These are phyloP conservation scores for Aspergillus nanangensis DNA, from an alignment of 495 filamentous ascomycete species.

Conservation along the genomic window DNA sequence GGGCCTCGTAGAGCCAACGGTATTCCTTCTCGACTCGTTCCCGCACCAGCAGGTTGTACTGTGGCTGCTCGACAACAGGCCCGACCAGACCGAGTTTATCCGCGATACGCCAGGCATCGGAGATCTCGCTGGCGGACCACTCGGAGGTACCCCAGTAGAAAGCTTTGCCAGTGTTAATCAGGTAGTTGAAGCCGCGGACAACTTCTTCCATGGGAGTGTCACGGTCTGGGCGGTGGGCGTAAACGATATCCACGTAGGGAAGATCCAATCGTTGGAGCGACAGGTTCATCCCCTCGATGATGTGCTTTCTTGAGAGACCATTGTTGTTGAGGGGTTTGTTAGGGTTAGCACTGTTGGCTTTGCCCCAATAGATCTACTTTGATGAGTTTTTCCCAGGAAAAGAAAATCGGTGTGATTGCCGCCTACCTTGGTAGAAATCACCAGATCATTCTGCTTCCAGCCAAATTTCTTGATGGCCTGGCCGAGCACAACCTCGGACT, in stretches of 20 bases:
- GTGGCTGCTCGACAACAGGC: neutral
- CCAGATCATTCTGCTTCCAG: conserved; percentile 67
- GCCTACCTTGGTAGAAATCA: conserved; percentile 70
- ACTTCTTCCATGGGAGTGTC: neutral
- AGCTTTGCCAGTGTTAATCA: neutral
- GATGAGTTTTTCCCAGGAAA: conserved; percentile 17
- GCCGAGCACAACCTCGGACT: conserved; percentile 29
- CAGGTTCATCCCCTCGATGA: conserved; percentile 67
- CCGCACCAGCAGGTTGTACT: neutral
- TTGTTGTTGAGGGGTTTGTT: conserved; percentile 30
- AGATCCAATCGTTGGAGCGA: conserved; percentile 60
- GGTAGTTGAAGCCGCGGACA: neutral
- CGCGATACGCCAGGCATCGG: neutral
- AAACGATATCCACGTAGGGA: conserved; percentile 67
- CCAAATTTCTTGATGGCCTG: conserved; percentile 41
- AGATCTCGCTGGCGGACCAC: neutral
- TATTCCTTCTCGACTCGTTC: neutral
- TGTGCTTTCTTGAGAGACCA: conserved; percentile 60
- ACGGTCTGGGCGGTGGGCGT: conserved; percentile 54
- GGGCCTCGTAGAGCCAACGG: neutral
- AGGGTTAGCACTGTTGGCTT: no score
- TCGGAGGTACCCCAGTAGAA: neutral
- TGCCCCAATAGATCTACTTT: no score
- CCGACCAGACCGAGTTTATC: neutral
- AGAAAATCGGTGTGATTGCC: conserved; percentile 12